Conservation (phyloP, 169 alveolate species). For the Neospora caninum region DNA sequence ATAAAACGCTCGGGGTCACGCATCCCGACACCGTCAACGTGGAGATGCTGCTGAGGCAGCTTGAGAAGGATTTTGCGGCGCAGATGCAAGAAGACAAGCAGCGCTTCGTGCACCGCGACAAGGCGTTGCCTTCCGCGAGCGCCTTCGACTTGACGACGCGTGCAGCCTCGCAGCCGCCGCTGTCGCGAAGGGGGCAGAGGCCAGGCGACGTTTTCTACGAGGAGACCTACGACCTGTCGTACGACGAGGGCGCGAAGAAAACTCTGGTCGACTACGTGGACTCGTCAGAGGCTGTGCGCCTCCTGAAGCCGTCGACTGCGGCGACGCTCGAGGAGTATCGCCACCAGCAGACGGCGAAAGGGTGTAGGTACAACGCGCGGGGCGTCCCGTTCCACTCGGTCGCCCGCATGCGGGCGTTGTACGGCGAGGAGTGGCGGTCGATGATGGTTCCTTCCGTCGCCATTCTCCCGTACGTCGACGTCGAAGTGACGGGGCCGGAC, state of each 20-base stretch:
- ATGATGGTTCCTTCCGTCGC: conserved; percentile 54
- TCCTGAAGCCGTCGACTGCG: background rate
- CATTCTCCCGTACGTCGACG: conserved; percentile 47
- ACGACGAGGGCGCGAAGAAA: background rate
- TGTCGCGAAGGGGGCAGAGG: background rate
- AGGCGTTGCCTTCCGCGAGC: background rate
- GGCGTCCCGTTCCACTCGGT: conserved; percentile 26
- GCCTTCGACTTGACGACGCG: background rate
- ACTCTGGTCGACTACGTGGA: background rate
- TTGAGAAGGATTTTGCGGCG: background rate
- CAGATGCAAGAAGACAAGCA: conserved; percentile 26
- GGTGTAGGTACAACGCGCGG: background rate
- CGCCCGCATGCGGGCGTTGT: conserved; percentile 49
- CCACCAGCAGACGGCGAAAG: background rate
- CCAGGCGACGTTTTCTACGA: background rate
- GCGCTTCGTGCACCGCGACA: background rate
- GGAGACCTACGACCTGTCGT: background rate
- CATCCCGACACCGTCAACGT: conserved; percentile 68
- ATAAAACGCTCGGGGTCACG: conserved; percentile 60
- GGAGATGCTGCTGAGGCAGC: conserved; percentile 28
- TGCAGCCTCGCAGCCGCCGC: background rate
- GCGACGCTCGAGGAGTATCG: background rate
- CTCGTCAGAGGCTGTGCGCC: background rate
- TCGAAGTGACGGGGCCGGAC: conserved; percentile 52
- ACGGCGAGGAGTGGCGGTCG: conserved; percentile 53